These are phyloP conservation scores for Pseudotsuga menziesii DNA, from an alignment of 75 land plant genomes.

Conservation along the genomic window DNA sequence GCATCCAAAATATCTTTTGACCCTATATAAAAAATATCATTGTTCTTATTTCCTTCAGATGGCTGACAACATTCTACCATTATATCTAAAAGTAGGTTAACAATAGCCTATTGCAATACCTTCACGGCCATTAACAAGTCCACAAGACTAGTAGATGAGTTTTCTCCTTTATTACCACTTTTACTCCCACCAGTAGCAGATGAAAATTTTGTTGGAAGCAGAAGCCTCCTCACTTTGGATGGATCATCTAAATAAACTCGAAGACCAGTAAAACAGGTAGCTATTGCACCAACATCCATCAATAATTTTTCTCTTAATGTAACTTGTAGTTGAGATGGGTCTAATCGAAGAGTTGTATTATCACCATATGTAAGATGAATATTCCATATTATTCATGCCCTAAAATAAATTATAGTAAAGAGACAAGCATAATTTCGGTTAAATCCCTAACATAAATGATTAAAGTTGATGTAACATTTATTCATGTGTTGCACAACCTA, in stretches of 20 bases:
- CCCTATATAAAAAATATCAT: slow-evolving; percentile 8
- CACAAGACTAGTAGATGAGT: slow-evolving; percentile 46
- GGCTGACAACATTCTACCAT: slow-evolving; percentile 57
- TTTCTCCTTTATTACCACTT: slow-evolving; percentile 33
- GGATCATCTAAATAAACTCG: slow-evolving; percentile 57
- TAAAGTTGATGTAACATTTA: no score
- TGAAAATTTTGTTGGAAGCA: slow-evolving; percentile 39
- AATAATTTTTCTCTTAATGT: slow-evolving; percentile 40
- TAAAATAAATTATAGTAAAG: no score
- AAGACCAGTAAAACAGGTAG: slow-evolving; percentile 47
- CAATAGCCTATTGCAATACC: slow-evolving; percentile 50
- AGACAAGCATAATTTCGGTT: no score
- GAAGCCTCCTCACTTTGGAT: slow-evolving; percentile 42
- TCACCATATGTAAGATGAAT: slow-evolving; percentile 54
- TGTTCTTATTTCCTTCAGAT: slow-evolving; percentile 25
- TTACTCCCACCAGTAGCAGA: slow-evolving; percentile 23
- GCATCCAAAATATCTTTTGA: slow-evolving; percentile 12
- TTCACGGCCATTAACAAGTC: slow-evolving; percentile 58
- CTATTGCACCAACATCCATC: slow-evolving; percentile 50
- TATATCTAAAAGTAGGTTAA: slow-evolving; percentile 46
- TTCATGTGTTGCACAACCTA: no score
- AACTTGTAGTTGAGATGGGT: slow-evolving; percentile 46
- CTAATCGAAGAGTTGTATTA: slow-evolving; percentile 39
- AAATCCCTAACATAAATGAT: no score
- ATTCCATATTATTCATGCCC: no score